Conservation (phyloP, 768 basidiomycete genomes). For the Lyophyllum atratum region DNA sequence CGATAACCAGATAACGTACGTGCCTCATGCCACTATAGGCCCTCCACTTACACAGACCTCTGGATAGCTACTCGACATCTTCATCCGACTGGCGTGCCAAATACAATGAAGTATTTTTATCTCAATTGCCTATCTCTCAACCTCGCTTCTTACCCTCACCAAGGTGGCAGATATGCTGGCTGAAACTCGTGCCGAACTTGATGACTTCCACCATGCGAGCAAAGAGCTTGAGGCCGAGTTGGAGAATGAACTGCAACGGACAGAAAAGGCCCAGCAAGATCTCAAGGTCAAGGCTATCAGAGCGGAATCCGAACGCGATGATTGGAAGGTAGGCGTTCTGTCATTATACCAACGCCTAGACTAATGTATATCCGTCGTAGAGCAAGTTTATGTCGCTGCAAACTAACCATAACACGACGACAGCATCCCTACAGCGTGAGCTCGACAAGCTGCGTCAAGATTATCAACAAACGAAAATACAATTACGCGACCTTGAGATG, state of each 20-base stretch:
- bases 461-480: slow-evolving; percentile 68
- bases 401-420: slow-evolving; percentile 88
- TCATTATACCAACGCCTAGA: not conserved
- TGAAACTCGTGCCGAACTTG: slow-evolving; percentile 83
- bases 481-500: slow-evolving; percentile 90
- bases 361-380: slow-evolving; percentile 34
- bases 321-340: slow-evolving; percentile 79
- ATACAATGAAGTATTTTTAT: slow-evolving; percentile 61
- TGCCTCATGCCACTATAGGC: slow-evolving; percentile 12
- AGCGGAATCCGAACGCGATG: slow-evolving; percentile 77
- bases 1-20: slow-evolving; percentile 64
- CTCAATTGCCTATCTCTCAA: not conserved
- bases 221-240: slow-evolving; percentile 93
- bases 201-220: slow-evolving; percentile 84
- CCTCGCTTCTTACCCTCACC: slow-evolving; percentile 2
- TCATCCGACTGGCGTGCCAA: slow-evolving; percentile 75
- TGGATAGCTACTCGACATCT: slow-evolving; percentile 52
- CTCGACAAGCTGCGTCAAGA: slow-evolving; percentile 80
- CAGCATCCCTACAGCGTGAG: slow-evolving; percentile 89
- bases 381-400: slow-evolving; percentile 86
- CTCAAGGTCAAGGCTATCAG: slow-evolving; percentile 70
- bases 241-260: slow-evolving; percentile 85
- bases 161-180: slow-evolving; percentile 79
- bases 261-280: slow-evolving; percentile 84
- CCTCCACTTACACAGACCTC: slow-evolving; percentile 19